A percentile compares a stretch with the other conserved stretches of the same genome.
Conservation (phyloP, 1,139 yeast species). For the Schizosaccharomyces versatilis region DNA sequence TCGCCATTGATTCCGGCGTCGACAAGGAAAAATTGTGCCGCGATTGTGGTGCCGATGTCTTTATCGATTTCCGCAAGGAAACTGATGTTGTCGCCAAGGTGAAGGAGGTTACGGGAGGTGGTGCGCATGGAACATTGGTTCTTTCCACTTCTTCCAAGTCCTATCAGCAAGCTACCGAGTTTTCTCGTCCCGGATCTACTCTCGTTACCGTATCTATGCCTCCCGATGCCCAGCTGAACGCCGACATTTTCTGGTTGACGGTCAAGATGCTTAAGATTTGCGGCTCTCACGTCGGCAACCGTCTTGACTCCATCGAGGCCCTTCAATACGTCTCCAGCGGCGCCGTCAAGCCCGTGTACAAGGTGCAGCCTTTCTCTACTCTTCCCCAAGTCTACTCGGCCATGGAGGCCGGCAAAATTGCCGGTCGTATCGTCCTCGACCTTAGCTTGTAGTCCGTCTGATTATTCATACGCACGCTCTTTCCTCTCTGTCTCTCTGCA, state of each 20-base stretch:
- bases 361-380: slow-evolving; percentile 40
- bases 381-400: slow-evolving; percentile 36
- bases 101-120: slow-evolving; percentile 41
- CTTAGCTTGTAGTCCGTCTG: neutral
- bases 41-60: slow-evolving; percentile 30
- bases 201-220: slow-evolving; percentile 67
- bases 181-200: slow-evolving; percentile 54
- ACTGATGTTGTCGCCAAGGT: slow-evolving; percentile 33
- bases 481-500: too few relatives aligned
- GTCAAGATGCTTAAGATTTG: slow-evolving; percentile 39
- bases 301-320: slow-evolving; percentile 61
- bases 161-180: slow-evolving; percentile 42
- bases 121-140: slow-evolving; percentile 59
- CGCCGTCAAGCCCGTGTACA: slow-evolving; percentile 42
- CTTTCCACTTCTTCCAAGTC: slow-evolving; percentile 61
- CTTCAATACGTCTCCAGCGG: slow-evolving; percentile 51
- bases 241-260: slow-evolving; percentile 40
- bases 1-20: slow-evolving; percentile 52
- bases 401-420: slow-evolving; percentile 51
- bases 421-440: slow-evolving; percentile 54
- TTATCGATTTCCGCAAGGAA: slow-evolving; percentile 33
- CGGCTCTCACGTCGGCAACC: slow-evolving; percentile 65
- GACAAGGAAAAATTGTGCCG: slow-evolving; percentile 20
- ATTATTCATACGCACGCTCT: too few relatives aligned
- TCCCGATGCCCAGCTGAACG: slow-evolving; percentile 39